Evolutionary conservation across 2,329 filamentous ascomycete genomes (phyloP).

Genomic region (Nigrograna mackinnonii): DNA sequence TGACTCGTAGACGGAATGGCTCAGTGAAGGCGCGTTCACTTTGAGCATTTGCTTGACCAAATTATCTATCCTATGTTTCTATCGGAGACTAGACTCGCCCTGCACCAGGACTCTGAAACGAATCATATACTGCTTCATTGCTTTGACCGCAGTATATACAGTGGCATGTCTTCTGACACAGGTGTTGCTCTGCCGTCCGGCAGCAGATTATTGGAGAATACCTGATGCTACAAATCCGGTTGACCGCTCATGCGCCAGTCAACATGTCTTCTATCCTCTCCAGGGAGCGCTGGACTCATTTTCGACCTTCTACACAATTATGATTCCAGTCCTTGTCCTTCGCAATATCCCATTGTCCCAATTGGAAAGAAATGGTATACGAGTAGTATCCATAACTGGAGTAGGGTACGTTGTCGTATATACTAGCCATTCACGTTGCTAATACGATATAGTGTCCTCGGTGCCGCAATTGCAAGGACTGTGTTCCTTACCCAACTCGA

Average conservation of each 20-base stretch:
- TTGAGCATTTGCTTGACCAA: conserved; percentile 36
- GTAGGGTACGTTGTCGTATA: conserved; percentile 13
- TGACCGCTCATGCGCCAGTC: conserved; percentile 9
- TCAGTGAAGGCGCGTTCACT: conserved; percentile 37
- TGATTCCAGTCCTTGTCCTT: conserved; percentile 18
- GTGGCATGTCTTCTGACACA: conserved; percentile 33
- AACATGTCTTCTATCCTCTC: conserved; percentile 18
- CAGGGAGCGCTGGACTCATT: conserved; percentile 18
- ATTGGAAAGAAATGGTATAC: conserved; percentile 19
- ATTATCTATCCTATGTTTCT: conserved; percentile 43
- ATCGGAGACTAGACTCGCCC: conserved; percentile 34
- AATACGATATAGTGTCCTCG: conserved; percentile 28
- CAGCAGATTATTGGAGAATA: conserved; percentile 37
- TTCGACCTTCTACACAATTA: conserved; percentile 22
- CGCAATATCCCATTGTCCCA: conserved; percentile 20
- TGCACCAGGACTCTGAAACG: conserved; percentile 27
- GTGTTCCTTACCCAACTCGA: conserved; percentile 25
- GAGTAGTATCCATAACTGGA: conserved; percentile 11
- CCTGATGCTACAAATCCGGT: conserved; percentile 16
- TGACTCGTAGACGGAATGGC: conserved; percentile 28
- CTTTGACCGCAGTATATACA: conserved; percentile 29
- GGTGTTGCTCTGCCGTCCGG: conserved; percentile 33
- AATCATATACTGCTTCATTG: conserved; percentile 34
- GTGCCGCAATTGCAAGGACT: conserved; percentile 35
- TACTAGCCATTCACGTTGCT: conserved; percentile 1